phyloP scores from a whole-genome alignment of 2,329 filamentous ascomycete genomes.

The Cladophialophora psammophila region DNA sequence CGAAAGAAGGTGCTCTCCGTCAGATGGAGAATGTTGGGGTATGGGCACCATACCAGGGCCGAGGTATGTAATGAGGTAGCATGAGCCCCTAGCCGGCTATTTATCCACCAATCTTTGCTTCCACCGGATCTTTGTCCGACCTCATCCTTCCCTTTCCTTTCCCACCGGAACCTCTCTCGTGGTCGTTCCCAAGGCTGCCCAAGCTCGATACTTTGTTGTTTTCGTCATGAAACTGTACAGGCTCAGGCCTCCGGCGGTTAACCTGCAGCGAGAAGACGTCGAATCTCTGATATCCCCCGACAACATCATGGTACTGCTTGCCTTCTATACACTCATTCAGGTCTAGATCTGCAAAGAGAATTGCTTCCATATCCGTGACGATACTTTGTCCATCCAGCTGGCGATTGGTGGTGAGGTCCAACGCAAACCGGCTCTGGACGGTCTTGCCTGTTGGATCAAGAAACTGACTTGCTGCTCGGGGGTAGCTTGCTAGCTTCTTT shows the following conservation, averaged over 20 bases:
- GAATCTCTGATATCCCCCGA: conserved; percentile 63
- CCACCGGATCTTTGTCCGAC: conserved; percentile 16
- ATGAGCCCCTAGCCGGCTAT: background rate
- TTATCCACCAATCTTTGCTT: conserved; percentile 1
- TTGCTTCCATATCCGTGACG: conserved; percentile 57
- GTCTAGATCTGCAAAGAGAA: conserved; percentile 62
- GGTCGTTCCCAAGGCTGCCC: background rate
- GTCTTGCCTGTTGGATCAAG: conserved; percentile 59
- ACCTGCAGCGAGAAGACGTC: conserved; percentile 63
- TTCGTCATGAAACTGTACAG: conserved; percentile 37
- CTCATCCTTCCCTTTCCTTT: background rate
- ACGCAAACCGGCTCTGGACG: conserved; percentile 47
- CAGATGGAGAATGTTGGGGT: conserved; percentile 1
- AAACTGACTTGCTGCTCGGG: conserved; percentile 59
- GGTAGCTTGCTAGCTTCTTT: conserved; percentile 47
- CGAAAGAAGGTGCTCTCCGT: background rate
- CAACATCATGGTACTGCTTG: conserved; percentile 65
- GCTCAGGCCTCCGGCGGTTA: conserved; percentile 50
- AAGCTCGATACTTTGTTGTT: background rate
- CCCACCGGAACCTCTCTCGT: conserved; percentile 13
- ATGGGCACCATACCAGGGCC: background rate
- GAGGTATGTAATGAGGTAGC: conserved; percentile 2
- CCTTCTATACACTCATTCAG: conserved; percentile 60
- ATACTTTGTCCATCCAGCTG: background rate
- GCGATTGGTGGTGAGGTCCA: conserved; percentile 38